These are phyloP conservation scores for Cutaneotrichosporon mucoides DNA, from an alignment of 1,284 basidiomycete genomes.

Conservation along the genomic window DNA sequence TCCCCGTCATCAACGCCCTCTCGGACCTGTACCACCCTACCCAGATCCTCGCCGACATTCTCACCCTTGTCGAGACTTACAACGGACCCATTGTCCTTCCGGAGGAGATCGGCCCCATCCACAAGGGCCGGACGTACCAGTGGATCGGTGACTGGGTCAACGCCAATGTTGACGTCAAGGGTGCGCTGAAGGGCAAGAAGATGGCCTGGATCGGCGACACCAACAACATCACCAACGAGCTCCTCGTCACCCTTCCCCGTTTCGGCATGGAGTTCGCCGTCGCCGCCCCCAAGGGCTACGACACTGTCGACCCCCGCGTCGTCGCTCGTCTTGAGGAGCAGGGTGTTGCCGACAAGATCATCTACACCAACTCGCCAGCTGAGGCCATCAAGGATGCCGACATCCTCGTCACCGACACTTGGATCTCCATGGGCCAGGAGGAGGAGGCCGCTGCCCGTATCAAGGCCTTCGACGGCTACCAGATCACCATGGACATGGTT, in stretches of 20 bases:
- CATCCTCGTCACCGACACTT: constrained; percentile 92
- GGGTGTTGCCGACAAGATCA: constrained; percentile 35
- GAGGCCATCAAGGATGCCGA: constrained; percentile 88
- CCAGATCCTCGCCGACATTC: constrained; percentile 87
- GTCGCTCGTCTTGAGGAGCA: constrained; percentile 63
- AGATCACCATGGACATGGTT: constrained; percentile 84
- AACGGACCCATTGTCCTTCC: constrained; percentile 7
- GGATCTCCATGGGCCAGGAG: constrained; percentile 99
- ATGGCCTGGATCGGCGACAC: constrained; percentile 93
- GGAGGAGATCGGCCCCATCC: neutral
- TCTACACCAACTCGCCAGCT: constrained; percentile 56
- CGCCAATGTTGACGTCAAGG: constrained; percentile 27
- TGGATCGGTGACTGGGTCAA: constrained; percentile 2
- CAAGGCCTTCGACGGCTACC: constrained; percentile 85
- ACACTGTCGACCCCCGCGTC: constrained; percentile 67
- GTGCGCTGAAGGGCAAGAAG: constrained; percentile 57
- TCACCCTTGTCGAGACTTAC: constrained; percentile 74
- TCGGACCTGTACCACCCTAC: constrained; percentile 96
- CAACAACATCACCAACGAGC: constrained; percentile 95
- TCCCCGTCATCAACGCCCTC: constrained; percentile 93
- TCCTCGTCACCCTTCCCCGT: constrained; percentile 90
- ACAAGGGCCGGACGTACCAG: neutral
- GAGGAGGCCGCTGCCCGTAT: constrained; percentile 85
- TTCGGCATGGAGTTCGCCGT: constrained; percentile 82
- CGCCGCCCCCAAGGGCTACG: constrained; percentile 67